These are phyloP conservation scores for Chaetomiaceae sp. DNA, from an alignment of 2,329 filamentous ascomycete species.

Conservation along the genomic window DNA sequence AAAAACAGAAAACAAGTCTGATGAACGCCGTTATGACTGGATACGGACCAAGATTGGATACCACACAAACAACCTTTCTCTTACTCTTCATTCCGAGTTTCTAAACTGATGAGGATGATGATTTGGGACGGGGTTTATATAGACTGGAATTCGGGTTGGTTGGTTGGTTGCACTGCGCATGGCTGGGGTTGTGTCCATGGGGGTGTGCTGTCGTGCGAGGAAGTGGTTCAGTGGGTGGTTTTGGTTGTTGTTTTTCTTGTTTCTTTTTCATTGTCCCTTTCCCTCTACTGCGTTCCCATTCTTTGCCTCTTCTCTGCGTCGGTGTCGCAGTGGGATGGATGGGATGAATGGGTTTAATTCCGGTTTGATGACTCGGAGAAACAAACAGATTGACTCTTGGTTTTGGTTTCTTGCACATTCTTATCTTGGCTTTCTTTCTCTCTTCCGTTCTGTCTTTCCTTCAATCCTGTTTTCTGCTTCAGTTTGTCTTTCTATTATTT, in stretches of 20 bases:
- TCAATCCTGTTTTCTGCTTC: background rate
- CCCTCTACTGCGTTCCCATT: too few relatives aligned
- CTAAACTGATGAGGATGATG: too few relatives aligned
- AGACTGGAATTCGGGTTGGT: too few relatives aligned
- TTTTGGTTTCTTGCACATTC: background rate
- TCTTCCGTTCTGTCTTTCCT: background rate
- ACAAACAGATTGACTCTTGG: background rate
- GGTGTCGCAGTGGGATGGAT: background rate
- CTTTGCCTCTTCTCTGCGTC: slow-evolving; percentile 10
- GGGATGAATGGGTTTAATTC: background rate
- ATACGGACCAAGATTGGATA: background rate
- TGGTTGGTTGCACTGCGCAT: too few relatives aligned
- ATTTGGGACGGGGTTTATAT: too few relatives aligned
- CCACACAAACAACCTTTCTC: too few relatives aligned
- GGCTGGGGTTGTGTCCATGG: too few relatives aligned
- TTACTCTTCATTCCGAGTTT: too few relatives aligned
- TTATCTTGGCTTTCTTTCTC: background rate
- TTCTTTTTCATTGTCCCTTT: slow-evolving; percentile 4
- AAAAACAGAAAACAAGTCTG: too few relatives aligned
- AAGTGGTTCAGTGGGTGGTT: too few relatives aligned
- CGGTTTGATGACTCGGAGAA: background rate
- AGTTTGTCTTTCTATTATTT: background rate
- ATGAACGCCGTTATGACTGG: too few relatives aligned
- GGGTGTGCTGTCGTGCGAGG: too few relatives aligned
- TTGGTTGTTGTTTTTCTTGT: background rate